Conservation (phyloP, 2,329 filamentous ascomycete species). For the Ascochyta pisi region DNA sequence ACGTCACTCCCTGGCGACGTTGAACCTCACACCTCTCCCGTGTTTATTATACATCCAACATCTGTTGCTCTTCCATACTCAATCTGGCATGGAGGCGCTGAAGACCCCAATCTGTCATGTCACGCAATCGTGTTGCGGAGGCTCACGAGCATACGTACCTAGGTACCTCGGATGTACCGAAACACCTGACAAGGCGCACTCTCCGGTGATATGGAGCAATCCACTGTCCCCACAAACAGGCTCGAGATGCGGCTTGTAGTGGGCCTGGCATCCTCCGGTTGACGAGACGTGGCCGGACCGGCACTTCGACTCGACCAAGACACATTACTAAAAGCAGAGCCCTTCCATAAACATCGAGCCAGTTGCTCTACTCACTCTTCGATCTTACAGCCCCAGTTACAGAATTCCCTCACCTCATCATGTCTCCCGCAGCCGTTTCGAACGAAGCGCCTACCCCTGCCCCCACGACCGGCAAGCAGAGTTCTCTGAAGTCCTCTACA, state of each 20-base stretch:
- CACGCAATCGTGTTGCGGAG: not conserved
- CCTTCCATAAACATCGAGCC: not conserved
- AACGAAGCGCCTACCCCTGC: constrained; percentile 16
- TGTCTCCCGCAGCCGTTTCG: constrained; percentile 42
- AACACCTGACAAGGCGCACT: not conserved
- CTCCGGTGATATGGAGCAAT: constrained; percentile 14
- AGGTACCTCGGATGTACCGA: constrained; percentile 15
- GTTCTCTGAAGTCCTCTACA: constrained; percentile 17
- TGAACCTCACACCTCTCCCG: constrained; percentile 3
- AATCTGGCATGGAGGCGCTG: not conserved
- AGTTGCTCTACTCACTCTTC: not conserved
- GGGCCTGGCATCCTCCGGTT: constrained; percentile 11
- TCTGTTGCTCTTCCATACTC: not conserved
- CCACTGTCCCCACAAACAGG: constrained; percentile 13
- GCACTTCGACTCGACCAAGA: not conserved
- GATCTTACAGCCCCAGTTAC: not conserved
- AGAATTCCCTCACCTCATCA: constrained; percentile 6
- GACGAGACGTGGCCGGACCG: constrained; percentile 15
- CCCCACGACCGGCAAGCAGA: constrained; percentile 28
- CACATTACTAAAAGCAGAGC: constrained; percentile 22
- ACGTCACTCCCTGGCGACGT: constrained; percentile 5
- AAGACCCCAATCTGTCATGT: not conserved
- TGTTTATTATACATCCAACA: not conserved
- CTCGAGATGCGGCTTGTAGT: constrained; percentile 15
- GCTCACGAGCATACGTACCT: not conserved